A percentile compares a stretch with the other conserved stretches of the same genome.
phyloP scores from a whole-genome alignment of 2,329 filamentous ascomycete genomes.

The Aspergillus alliaceus region DNA sequence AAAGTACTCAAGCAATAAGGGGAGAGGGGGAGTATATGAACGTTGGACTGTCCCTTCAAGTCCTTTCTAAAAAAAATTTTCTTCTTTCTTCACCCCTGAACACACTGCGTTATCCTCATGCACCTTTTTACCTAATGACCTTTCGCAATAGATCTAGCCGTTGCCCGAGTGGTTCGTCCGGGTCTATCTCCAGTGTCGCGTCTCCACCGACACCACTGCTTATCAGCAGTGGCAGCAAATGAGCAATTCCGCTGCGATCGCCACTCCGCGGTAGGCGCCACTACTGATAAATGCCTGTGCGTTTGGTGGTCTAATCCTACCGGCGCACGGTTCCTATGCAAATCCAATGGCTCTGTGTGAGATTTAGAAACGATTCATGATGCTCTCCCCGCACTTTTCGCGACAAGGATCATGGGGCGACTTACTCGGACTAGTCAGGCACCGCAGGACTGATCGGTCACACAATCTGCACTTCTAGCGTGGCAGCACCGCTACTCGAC shows the following conservation, averaged over 20 bases:
- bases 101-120: conserved; percentile 3
- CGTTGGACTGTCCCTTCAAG: background rate
- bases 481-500: background rate
- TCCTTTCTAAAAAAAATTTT: background rate
- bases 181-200: conserved; percentile 24
- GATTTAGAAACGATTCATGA: background rate
- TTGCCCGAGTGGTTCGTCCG: conserved; percentile 7
- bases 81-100: background rate
- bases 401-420: background rate
- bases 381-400: background rate
- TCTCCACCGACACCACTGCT: conserved; percentile 39
- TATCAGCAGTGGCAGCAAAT: conserved; percentile 22
- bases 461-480: background rate
- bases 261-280: conserved; percentile 30
- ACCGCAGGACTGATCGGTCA: background rate
- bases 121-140: conserved; percentile 24
- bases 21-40: background rate
- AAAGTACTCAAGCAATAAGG: background rate
- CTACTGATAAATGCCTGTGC: conserved; percentile 13
- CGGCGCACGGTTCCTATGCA: conserved; percentile 10
- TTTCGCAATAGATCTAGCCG: conserved; percentile 15
- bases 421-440: background rate
- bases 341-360: conserved; percentile 10
- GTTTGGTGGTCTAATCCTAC: background rate
- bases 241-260: conserved; percentile 11